phyloP scores from a whole-genome alignment of 805 yeast genomes.

The Metschnikowia lunata region DNA sequence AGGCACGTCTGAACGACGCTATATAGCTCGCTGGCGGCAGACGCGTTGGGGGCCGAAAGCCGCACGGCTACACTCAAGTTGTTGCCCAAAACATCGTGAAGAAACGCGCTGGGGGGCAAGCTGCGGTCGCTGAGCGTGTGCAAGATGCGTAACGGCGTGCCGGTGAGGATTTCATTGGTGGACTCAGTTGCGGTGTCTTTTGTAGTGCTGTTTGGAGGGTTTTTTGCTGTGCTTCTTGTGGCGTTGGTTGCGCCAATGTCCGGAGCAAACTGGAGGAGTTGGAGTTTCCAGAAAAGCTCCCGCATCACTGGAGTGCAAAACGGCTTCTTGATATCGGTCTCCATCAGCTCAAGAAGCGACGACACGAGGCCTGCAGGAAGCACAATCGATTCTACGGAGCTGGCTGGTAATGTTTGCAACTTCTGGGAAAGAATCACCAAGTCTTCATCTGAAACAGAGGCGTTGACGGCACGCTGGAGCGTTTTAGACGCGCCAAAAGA shows the following conservation, averaged over 20 bases:
- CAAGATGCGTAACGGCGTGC: constrained; percentile 3
- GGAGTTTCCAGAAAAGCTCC: constrained; percentile 9
- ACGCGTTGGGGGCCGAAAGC: background rate
- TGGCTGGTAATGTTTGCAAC: constrained; percentile 2
- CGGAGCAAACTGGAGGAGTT: constrained; percentile 3
- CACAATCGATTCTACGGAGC: background rate
- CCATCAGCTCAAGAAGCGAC: constrained; percentile 7
- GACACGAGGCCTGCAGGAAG: constrained; percentile 6
- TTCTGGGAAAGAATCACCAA: constrained; percentile 8
- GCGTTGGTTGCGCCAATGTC: background rate
- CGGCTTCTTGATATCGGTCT: background rate
- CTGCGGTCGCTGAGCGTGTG: constrained; percentile 3
- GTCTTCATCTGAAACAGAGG: constrained; percentile 10
- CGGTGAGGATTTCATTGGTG: too few relatives aligned
- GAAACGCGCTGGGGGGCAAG: constrained; percentile 6
- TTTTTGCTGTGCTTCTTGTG: too few relatives aligned
- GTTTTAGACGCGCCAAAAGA: constrained; percentile 40
- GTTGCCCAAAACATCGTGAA: constrained; percentile 6
- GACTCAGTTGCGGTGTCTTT: too few relatives aligned
- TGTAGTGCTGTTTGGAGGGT: too few relatives aligned
- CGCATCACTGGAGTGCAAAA: constrained; percentile 2
- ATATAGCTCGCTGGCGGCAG: constrained; percentile 1
- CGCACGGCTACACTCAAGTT: constrained; percentile 3
- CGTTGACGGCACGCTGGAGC: constrained; percentile 46
- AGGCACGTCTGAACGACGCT: constrained; percentile 1